Base-by-base conservation (phyloP, 2,329 filamentous ascomycete species). In the Fusarium verrucosum region DNA sequence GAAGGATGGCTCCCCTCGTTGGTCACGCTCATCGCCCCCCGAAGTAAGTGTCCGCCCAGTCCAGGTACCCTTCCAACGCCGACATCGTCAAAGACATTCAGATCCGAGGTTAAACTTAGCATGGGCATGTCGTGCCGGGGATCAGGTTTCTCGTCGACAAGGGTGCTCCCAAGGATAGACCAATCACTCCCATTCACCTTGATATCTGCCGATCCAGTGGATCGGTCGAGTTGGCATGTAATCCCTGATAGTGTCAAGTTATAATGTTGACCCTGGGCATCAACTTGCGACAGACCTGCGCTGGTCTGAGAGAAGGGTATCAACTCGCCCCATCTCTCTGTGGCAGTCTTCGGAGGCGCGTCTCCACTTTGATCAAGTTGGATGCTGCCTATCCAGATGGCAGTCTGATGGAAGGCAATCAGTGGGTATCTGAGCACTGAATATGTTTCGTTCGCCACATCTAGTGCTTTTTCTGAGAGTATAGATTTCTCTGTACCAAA, bases 381-480 rank as follows among this genome's bases (percentile, higher is more conserved):
- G 23, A 65, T 45, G 4, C 42, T 13, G 4, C 62, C 61, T 10
- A 65, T 49, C 61, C 62, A 65, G 14, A 45, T 16, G 8, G 19
- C 45, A 7, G 33, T 32, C 8, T 30, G 10, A 2, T 37, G 38
- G 41, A 65, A 52, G 5, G 61, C 45, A 19, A 62, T n/a, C 14
- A 65, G 30, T 1, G 61, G 61, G 7, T 65, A 56, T 10, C 13
- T 38, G 3, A 17, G 38, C 5, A 7, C 23, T 8, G 44, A 37
- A 11, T 37, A 30, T 5, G 13, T 37, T 11, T 11, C 25, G 11
- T 19, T 36, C 6, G 19, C 19, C 13, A n/a, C 30, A 5, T 30
- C n/a, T 13, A 56, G 16, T 3, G 22, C 25, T 10, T 25, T 20
- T 3, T 4, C 25, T 2, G 61, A 42, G n/a, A 65, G 23, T 7